These are phyloP conservation scores for Exophiala sp. DNA, from an alignment of 2,329 filamentous ascomycete genomes.

Conservation along the genomic window DNA sequence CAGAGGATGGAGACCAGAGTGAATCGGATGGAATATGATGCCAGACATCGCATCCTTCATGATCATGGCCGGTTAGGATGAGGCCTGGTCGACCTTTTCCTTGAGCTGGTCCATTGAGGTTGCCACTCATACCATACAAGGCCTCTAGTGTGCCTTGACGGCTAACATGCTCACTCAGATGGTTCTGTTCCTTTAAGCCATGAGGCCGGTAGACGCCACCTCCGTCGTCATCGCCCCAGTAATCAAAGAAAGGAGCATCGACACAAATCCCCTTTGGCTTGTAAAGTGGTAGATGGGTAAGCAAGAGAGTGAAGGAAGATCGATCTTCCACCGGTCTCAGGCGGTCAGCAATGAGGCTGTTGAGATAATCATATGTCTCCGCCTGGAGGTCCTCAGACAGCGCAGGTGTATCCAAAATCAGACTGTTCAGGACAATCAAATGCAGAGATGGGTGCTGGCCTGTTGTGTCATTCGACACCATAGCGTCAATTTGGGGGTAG, in stretches of 20 bases:
- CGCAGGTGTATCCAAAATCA: slow-evolving; percentile 87
- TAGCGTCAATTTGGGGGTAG: slow-evolving; percentile 39
- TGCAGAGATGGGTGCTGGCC: slow-evolving; percentile 57
- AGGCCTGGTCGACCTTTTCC: slow-evolving; percentile 68
- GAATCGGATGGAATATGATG: slow-evolving; percentile 56
- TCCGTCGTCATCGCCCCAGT: slow-evolving; percentile 58
- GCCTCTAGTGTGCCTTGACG: slow-evolving; percentile 69
- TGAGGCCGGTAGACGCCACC: slow-evolving; percentile 36
- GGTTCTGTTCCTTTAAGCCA: slow-evolving; percentile 77
- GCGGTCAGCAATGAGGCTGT: slow-evolving; percentile 53
- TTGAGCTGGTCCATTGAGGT: slow-evolving; percentile 50
- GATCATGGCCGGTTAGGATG: slow-evolving; percentile 88
- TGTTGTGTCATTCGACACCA: not conserved
- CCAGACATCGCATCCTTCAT: slow-evolving; percentile 84
- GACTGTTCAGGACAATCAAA: slow-evolving; percentile 79
- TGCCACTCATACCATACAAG: slow-evolving; percentile 69
- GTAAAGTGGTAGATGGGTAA: slow-evolving; percentile 88
- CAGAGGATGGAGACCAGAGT: slow-evolving; percentile 10
- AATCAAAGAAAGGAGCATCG: slow-evolving; percentile 76
- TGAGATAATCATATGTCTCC: slow-evolving; percentile 68
- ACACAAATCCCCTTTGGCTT: slow-evolving; percentile 77
- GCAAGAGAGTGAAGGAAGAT: slow-evolving; percentile 68
- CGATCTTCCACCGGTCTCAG: slow-evolving; percentile 55
- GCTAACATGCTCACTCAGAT: slow-evolving; percentile 67
- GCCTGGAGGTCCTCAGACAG: slow-evolving; percentile 61